phyloP scores from a whole-genome alignment of 192 early-diverging fungal genomes.

The Umbelopsis ramanniana region DNA sequence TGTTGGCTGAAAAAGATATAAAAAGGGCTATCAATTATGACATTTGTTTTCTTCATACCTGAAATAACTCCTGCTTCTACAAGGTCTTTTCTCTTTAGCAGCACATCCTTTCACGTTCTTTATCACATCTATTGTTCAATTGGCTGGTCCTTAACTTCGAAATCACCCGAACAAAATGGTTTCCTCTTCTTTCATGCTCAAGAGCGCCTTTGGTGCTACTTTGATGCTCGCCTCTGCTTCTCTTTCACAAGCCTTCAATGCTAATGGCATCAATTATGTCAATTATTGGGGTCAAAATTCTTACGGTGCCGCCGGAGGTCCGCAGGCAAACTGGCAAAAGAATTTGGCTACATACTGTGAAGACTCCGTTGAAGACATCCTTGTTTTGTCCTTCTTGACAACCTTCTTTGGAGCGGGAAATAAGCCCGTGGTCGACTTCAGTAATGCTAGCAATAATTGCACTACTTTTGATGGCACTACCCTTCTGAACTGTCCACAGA shows the following conservation, averaged over 20 bases:
- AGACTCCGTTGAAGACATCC: constrained; percentile 17
- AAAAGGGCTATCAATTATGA: not conserved
- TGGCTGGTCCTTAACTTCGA: constrained; percentile 1
- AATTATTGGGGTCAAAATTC: constrained; percentile 27
- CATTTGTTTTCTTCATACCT: not conserved
- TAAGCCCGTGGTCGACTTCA: constrained; percentile 5
- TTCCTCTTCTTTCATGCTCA: not conserved
- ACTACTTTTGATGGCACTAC: constrained; percentile 35
- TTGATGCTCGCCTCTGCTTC: constrained; percentile 16
- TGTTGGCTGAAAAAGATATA: not conserved
- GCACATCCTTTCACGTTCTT: not conserved
- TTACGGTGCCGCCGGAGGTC: constrained; percentile 11
- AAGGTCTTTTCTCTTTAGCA: not conserved
- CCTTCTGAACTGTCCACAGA: constrained; percentile 56
- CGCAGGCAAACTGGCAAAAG: constrained; percentile 21
- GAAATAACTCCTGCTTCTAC: not conserved
- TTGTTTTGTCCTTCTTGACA: constrained; percentile 25
- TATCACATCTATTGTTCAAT: not conserved
- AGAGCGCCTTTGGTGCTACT: not conserved
- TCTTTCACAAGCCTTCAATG: constrained; percentile 10
- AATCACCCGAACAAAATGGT: not conserved
- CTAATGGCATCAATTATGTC: constrained; percentile 15
- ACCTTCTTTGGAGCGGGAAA: constrained; percentile 17
- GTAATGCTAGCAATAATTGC: constrained; percentile 7
- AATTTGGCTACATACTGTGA: constrained; percentile 4